A percentile compares a stretch with the other conserved stretches of the same genome.
phyloP scores from a whole-genome alignment of 2,329 filamentous ascomycete genomes.

The Orbilia blumenaviensis region DNA sequence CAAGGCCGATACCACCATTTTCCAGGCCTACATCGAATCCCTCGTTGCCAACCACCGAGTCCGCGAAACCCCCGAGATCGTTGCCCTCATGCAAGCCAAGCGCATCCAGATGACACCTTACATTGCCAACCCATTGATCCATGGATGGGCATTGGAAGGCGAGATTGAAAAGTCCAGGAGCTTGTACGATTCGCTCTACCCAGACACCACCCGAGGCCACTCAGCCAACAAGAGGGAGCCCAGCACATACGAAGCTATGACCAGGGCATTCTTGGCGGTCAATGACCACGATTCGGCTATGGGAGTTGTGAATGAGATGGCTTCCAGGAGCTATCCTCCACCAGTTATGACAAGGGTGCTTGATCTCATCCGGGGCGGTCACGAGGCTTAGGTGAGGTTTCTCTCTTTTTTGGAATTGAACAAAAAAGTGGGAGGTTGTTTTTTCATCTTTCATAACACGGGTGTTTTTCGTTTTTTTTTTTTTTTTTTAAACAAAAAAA shows the following conservation, averaged over 20 bases:
- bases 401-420: too few relatives aligned
- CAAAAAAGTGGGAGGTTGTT: neutral
- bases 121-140: slow-evolving; percentile 97
- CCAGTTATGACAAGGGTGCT: slow-evolving; percentile 94
- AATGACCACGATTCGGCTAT: slow-evolving; percentile 81
- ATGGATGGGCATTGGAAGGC: slow-evolving; percentile 89
- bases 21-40: slow-evolving; percentile 94
- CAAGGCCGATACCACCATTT: slow-evolving; percentile 81
- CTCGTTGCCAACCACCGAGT: slow-evolving; percentile 96
- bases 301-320: slow-evolving; percentile 85
- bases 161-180: slow-evolving; percentile 79
- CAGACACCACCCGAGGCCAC: neutral
- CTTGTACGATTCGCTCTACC: slow-evolving; percentile 77
- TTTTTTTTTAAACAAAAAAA: too few relatives aligned
- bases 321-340: slow-evolving; percentile 85
- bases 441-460: slow-evolving; percentile 40
- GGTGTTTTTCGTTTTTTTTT: slow-evolving; percentile 13
- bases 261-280: slow-evolving; percentile 84
- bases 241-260: slow-evolving; percentile 99
- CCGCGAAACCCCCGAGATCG: slow-evolving; percentile 75
- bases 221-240: slow-evolving; percentile 76
- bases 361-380: slow-evolving; percentile 75
- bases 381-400: slow-evolving; percentile 31
- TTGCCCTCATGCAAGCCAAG: slow-evolving; percentile 77
- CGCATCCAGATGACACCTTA: slow-evolving; percentile 90